Conservation (phyloP, 108 stramenopile genomes). For the Pseudonitzschia delicatissima region DNA sequence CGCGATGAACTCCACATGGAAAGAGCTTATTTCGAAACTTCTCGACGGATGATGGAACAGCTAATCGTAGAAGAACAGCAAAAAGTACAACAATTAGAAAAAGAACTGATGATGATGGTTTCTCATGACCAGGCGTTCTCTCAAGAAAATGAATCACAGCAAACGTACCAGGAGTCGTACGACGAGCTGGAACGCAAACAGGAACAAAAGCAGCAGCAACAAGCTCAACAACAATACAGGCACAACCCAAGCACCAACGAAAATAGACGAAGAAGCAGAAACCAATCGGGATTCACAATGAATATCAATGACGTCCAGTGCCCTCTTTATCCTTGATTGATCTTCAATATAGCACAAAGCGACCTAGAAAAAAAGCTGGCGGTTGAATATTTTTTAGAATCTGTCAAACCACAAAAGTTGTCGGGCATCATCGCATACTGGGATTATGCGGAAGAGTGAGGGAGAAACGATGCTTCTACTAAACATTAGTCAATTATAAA, state of each 20-base stretch:
- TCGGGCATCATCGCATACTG: too few relatives aligned
- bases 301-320: conserved; percentile 6
- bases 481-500: too few relatives aligned
- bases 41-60: conserved; percentile 11
- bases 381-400: too few relatives aligned
- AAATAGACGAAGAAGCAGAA: neutral
- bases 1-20: conserved; percentile 18
- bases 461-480: too few relatives aligned
- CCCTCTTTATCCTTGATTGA: conserved; percentile 3
- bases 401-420: too few relatives aligned
- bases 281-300: neutral
- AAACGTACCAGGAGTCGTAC: neutral
- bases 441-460: too few relatives aligned
- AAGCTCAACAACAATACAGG: neutral
- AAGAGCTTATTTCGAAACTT: conserved; percentile 15
- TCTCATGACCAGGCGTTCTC: neutral
- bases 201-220: neutral
- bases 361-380: too few relatives aligned
- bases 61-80: conserved; percentile 1
- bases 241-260: neutral
- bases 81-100: conserved; percentile 2
- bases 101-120: neutral
- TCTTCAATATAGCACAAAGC: too few relatives aligned
- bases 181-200: neutral
- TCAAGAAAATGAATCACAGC: too few relatives aligned